phyloP scores from a whole-genome alignment of 2,329 filamentous ascomycete species.

The Lasiodiplodia gonubiensis region DNA sequence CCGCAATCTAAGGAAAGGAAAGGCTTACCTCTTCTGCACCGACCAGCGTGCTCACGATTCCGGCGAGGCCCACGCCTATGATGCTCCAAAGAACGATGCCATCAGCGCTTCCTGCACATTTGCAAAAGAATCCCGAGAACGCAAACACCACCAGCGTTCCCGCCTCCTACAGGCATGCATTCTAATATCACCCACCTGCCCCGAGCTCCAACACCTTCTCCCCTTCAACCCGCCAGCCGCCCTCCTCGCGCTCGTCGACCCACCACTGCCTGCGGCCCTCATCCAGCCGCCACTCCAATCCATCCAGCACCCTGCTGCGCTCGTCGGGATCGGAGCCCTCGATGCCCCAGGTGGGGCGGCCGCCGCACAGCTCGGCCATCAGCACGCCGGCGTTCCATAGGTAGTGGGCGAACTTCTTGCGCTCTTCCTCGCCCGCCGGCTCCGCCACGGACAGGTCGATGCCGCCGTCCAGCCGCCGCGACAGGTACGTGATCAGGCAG shows the following conservation, averaged over 20 bases:
- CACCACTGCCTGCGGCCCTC: slow-evolving; percentile 40
- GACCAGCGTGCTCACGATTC: slow-evolving; percentile 53
- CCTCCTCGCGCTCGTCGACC: slow-evolving; percentile 40
- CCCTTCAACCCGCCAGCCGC: slow-evolving; percentile 55
- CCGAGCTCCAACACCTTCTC: slow-evolving; percentile 68
- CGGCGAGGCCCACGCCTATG: slow-evolving; percentile 53
- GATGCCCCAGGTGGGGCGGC: slow-evolving; percentile 30
- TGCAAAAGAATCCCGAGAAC: slow-evolving; percentile 41
- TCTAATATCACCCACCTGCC: slow-evolving; percentile 61
- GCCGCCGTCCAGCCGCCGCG: slow-evolving; percentile 31
- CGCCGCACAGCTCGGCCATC: slow-evolving; percentile 52
- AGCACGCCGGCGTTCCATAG: slow-evolving; percentile 70
- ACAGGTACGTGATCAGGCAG: slow-evolving; percentile 63
- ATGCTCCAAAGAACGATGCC: not conserved
- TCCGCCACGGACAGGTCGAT: slow-evolving; percentile 52
- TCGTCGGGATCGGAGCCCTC: slow-evolving; percentile 33
- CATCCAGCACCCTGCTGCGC: slow-evolving; percentile 26
- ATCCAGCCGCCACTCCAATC: slow-evolving; percentile 24
- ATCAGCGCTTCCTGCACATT: slow-evolving; percentile 31
- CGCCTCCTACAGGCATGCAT: slow-evolving; percentile 31
- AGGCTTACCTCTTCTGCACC: slow-evolving; percentile 51
- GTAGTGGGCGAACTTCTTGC: slow-evolving; percentile 72
- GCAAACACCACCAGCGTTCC: slow-evolving; percentile 40
- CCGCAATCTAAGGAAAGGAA: not conserved
- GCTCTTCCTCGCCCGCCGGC: slow-evolving; percentile 59